Conservation (phyloP, 305 asterid genomes). For the Solanum chacoense region DNA sequence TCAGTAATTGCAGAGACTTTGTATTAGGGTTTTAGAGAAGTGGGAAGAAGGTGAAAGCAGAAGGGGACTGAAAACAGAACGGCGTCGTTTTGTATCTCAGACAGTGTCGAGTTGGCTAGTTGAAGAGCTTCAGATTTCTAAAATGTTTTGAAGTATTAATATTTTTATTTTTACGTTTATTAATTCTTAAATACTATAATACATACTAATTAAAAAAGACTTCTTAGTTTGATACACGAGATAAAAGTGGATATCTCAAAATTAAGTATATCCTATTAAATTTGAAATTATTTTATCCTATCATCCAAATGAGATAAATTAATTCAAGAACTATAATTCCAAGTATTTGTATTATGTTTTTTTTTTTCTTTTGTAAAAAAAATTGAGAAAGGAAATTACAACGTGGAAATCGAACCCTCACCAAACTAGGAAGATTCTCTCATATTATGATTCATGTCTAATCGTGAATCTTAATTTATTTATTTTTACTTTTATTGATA, state of each 20-base stretch:
- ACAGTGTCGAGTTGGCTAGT: neutral
- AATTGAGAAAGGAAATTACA: neutral
- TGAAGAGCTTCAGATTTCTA: neutral
- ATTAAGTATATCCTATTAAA: neutral
- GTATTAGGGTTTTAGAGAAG: slow-evolving; percentile 6
- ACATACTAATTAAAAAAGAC: neutral
- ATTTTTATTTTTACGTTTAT: neutral
- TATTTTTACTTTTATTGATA: neutral
- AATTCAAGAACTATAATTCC: neutral
- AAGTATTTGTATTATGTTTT: neutral
- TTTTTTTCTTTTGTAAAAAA: no score
- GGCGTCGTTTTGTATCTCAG: neutral
- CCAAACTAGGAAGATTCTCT: no score
- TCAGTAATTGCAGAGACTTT: neutral
- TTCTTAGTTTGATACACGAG: neutral
- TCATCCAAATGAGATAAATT: neutral
- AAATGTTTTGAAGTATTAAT: neutral
- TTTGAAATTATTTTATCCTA: neutral
- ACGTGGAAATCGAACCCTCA: neutral
- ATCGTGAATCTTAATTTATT: neutral
- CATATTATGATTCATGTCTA: neutral
- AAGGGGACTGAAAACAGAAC: neutral
- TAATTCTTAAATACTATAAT: neutral
- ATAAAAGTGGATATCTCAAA: neutral
- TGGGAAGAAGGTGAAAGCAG: neutral